These are phyloP conservation scores for Colletotrichum truncatum DNA, from an alignment of 2,329 filamentous ascomycete genomes.

Conservation along the genomic window DNA sequence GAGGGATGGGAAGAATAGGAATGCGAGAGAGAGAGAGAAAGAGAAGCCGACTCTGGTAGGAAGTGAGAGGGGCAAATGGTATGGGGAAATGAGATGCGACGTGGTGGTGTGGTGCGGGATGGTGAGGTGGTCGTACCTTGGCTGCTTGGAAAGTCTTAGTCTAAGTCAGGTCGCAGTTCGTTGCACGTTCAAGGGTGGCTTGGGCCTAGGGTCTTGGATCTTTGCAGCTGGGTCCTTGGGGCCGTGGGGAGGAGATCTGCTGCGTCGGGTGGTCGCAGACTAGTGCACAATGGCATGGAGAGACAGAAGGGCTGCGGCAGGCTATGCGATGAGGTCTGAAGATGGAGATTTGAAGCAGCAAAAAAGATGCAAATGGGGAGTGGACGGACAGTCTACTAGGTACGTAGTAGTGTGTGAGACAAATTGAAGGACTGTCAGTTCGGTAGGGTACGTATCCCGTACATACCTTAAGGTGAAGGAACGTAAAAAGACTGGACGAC, in stretches of 20 bases:
- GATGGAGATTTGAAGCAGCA: background rate
- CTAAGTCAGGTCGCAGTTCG: background rate
- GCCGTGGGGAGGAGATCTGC: conserved; percentile 10
- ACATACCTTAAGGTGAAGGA: too few relatives aligned
- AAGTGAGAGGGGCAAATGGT: background rate
- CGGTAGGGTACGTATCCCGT: too few relatives aligned
- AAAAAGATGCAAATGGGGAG: background rate
- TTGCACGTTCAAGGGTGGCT: conserved; percentile 15
- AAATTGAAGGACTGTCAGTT: too few relatives aligned
- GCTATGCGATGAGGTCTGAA: background rate
- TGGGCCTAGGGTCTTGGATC: conserved; percentile 27
- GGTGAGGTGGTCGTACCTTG: background rate
- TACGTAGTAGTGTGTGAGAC: background rate
- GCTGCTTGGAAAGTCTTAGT: too few relatives aligned
- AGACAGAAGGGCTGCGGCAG: too few relatives aligned
- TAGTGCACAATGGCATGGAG: background rate
- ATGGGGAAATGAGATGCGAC: background rate
- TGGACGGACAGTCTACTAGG: background rate
- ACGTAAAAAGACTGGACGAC: too few relatives aligned
- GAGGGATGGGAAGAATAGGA: background rate
- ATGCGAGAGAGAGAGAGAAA: background rate
- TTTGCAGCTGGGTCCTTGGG: background rate
- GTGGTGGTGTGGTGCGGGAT: background rate
- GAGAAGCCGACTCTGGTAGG: background rate
- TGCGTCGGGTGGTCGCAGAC: conserved; percentile 7